Evolutionary conservation across 2,329 filamentous ascomycete species (phyloP).

Genomic region (Lachnellula occidentalis): DNA sequence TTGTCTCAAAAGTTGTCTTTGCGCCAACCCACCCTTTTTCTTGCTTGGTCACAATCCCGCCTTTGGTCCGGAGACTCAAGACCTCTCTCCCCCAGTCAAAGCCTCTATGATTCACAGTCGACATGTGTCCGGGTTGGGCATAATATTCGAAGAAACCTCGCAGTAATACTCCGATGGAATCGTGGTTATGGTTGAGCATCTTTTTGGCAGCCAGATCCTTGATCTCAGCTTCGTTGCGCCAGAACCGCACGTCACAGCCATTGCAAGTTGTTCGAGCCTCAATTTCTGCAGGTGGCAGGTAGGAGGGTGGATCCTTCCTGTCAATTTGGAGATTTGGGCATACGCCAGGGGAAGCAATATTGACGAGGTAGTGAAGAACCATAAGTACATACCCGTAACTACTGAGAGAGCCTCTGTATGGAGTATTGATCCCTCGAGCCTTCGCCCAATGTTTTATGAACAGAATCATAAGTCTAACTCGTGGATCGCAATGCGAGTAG

Average conservation of each 20-base stretch:
- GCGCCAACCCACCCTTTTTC: conserved; percentile 85
- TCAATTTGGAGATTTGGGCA: conserved; percentile 73
- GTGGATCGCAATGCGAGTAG: conserved; percentile 73
- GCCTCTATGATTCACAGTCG: conserved; percentile 44
- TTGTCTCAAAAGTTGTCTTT: conserved; percentile 58
- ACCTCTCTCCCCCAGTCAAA: conserved; percentile 82
- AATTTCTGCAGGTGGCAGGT: conserved; percentile 38
- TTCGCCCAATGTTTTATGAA: conserved; percentile 94
- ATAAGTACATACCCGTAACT: conserved; percentile 91
- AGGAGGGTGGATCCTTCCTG: conserved; percentile 40
- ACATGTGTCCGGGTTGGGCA: conserved; percentile 54
- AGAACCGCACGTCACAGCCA: conserved; percentile 70
- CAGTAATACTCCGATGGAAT: conserved; percentile 66
- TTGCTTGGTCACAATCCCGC: conserved; percentile 67
- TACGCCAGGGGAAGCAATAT: conserved; percentile 73
- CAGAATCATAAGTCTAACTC: conserved; percentile 71
- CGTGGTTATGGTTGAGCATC: conserved; percentile 60
- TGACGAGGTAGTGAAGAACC: conserved; percentile 86
- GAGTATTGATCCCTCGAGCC: conserved; percentile 75
- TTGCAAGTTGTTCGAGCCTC: conserved; percentile 42
- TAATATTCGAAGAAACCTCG: conserved; percentile 88
- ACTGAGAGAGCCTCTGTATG: conserved; percentile 79
- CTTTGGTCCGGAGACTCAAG: conserved; percentile 66
- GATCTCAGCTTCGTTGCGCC: conserved; percentile 69
- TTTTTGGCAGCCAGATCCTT: conserved; percentile 50